Base-by-base conservation (phyloP, 176 grass and related monocot species). In the Eragrostis curvula region DNA sequence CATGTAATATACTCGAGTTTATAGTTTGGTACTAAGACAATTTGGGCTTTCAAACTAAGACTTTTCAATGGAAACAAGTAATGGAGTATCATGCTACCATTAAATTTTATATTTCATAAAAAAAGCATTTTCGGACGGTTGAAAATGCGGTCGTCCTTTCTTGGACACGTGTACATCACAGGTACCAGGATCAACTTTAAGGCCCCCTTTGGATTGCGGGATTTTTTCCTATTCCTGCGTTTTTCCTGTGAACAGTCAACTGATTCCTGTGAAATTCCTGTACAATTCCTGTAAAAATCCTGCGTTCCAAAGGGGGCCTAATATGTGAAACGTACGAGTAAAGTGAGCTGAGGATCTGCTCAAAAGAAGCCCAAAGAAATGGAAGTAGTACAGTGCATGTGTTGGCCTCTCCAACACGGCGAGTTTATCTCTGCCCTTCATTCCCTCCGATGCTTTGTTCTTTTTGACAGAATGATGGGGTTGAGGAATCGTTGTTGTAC, bases 81-180 rank as follows among this genome's bases (percentile, higher is more conserved):
- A 36, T 36, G 32, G 32, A 36, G 5, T 10, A 45, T 45, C 8
- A 8, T 1, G 9, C 24, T 28, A 11, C 25, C 14, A 32, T 12
- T 16, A 32, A 12, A 60, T 28, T 61, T 13, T 49, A 9, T 45
- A 10, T 45, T 45, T 3, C 47, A 52, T 52, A 52, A 12, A 73
- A 39, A n/a, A 8, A 73, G 7, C 18, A 30, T 52, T 25, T 29
- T 3, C 1, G 30, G 3, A 20, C 3, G 47, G 25, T 25, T 52
- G 70, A 9, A 66, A 2, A 39, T 66, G 62, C 29, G 3, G 16
- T 40, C 2, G 9, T 20, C 39, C 18, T 3, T 13, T 16, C 16
- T 6, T 40, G 43, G 56, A 82, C 68, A 82, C 15, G 68, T 73
- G 43, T 62, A 72, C 32, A 42, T 72, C 47, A 23, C 28, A 36